These are phyloP conservation scores for Corylus heterophylla DNA, from an alignment of 306 rosid species.

Conservation along the genomic window DNA sequence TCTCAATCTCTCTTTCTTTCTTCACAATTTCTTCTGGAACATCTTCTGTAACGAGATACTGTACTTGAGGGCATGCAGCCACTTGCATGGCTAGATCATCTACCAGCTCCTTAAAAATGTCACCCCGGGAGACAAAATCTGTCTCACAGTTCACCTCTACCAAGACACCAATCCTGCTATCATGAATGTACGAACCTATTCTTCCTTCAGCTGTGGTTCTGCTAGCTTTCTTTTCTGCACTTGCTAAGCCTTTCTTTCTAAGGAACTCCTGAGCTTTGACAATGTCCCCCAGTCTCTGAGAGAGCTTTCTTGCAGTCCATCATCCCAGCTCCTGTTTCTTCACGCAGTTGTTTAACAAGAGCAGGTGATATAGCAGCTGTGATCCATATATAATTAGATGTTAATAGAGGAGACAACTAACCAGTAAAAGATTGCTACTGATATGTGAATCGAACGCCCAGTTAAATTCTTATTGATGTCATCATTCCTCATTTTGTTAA, in stretches of 20 bases:
- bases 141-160: conserved; percentile 96
- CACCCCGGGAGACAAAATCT: conserved; percentile 95
- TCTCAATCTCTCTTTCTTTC: conserved; percentile 88
- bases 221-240: conserved; percentile 94
- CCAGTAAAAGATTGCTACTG: not conserved
- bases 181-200: conserved; percentile 92
- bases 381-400: conserved; percentile 22
- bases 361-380: conserved; percentile 85
- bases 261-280: conserved; percentile 84
- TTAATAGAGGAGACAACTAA: conserved; percentile 19
- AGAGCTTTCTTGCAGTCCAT: conserved; percentile 98
- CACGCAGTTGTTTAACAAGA: conserved; percentile 93
- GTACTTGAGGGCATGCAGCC: conserved; percentile 95
- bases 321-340: conserved; percentile 99
- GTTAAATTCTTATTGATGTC: not conserved
- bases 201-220: conserved; percentile 96
- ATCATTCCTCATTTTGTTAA: not conserved
- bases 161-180: conserved; percentile 86
- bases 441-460: not conserved
- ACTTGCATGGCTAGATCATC: conserved; percentile 99
- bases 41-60: conserved; percentile 71
- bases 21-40: conserved; percentile 72
- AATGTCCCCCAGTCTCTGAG: conserved; percentile 76
- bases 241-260: conserved; percentile 88
- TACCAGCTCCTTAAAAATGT: conserved; percentile 86